These are phyloP conservation scores for Fonsecaea pedrosoi DNA, from an alignment of 2,329 filamentous ascomycete species.

Conservation along the genomic window DNA sequence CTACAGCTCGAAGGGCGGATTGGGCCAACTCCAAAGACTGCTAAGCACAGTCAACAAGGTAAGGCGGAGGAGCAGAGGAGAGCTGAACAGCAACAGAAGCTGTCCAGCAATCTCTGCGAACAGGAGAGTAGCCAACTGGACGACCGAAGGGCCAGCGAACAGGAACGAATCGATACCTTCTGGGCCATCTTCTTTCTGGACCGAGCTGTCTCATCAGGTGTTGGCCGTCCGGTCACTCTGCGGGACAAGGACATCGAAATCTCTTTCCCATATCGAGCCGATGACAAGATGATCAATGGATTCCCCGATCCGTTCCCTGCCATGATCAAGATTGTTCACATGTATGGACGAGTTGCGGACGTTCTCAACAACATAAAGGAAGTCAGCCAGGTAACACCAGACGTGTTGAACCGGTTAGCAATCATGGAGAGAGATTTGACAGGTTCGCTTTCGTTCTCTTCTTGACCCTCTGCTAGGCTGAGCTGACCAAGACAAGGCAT, in stretches of 20 bases:
- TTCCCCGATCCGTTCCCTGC: slow-evolving; percentile 82
- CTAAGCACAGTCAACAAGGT: slow-evolving; percentile 54
- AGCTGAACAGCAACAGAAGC: slow-evolving; percentile 46
- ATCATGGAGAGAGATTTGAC: slow-evolving; percentile 84
- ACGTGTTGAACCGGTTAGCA: slow-evolving; percentile 73
- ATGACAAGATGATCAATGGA: slow-evolving; percentile 61
- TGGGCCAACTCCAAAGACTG: slow-evolving; percentile 63
- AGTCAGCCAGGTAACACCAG: slow-evolving; percentile 74
- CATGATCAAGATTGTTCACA: slow-evolving; percentile 80
- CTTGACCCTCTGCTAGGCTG: neutral
- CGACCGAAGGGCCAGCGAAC: slow-evolving; percentile 65
- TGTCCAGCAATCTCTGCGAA: slow-evolving; percentile 28
- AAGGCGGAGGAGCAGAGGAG: slow-evolving; percentile 54
- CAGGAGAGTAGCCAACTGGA: slow-evolving; percentile 40
- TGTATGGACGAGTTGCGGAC: slow-evolving; percentile 85
- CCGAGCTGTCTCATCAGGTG: slow-evolving; percentile 84
- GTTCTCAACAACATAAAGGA: slow-evolving; percentile 81
- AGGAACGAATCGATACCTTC: slow-evolving; percentile 84
- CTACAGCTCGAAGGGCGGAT: slow-evolving; percentile 64
- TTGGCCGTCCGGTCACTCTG: slow-evolving; percentile 81
- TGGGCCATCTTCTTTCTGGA: slow-evolving; percentile 92
- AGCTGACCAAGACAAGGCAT: slow-evolving; percentile 50
- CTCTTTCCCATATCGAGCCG: slow-evolving; percentile 66
- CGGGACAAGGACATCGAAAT: slow-evolving; percentile 86
- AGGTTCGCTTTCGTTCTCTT: slow-evolving; percentile 51